phyloP scores from a whole-genome alignment of 2,329 filamentous ascomycete genomes.

The Trichophyton rubrum region DNA sequence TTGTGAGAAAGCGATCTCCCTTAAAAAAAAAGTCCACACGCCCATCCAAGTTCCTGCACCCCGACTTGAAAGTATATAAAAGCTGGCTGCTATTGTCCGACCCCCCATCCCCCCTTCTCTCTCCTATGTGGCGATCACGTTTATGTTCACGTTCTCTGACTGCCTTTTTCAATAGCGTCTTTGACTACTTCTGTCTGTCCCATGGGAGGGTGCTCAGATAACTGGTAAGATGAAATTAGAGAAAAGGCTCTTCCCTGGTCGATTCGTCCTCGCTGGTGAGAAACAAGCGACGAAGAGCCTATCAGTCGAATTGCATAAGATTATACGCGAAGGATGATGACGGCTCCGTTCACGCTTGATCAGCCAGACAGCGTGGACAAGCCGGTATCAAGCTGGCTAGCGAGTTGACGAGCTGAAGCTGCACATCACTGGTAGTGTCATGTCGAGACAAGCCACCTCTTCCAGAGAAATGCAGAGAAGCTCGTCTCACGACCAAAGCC shows the following conservation, averaged over 20 bases:
- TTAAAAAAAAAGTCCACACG: neutral
- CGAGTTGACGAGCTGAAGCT: neutral
- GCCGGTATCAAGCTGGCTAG: neutral
- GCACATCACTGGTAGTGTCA: neutral
- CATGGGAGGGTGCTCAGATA: neutral
- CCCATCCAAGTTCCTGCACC: neutral
- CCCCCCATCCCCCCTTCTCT: neutral
- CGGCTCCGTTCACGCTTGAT: neutral
- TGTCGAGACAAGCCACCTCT: neutral
- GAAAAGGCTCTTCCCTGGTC: neutral
- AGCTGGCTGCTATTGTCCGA: neutral
- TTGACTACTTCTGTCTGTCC: neutral
- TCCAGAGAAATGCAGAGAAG: neutral
- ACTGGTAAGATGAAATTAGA: neutral
- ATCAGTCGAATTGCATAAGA: neutral
- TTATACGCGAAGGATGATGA: neutral
- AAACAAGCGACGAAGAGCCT: neutral
- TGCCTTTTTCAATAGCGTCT: neutral
- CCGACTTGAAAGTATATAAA: slow-evolving; percentile 1
- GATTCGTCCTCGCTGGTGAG: neutral
- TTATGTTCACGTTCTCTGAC: neutral
- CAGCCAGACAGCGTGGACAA: neutral
- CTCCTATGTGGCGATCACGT: neutral
- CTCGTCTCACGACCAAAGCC: neutral
- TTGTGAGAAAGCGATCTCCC: neutral